A percentile compares a stretch with the other conserved stretches of the same genome.
Evolutionary conservation across 2,329 filamentous ascomycete genomes (phyloP).

Genomic region (Phyllosticta citribraziliensis): DNA sequence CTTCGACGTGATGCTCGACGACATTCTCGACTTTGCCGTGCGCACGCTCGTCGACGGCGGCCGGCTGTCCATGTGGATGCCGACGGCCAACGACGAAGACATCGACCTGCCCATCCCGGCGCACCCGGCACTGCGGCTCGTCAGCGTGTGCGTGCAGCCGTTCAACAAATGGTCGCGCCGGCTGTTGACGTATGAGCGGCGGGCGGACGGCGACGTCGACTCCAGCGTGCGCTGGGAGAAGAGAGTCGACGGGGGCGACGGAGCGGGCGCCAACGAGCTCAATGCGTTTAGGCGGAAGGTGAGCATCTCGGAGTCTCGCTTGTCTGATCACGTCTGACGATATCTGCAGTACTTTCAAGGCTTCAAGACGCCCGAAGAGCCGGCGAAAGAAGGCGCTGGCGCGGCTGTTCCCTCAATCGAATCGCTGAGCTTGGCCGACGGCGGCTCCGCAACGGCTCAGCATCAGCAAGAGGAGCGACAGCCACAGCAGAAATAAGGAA

Average conservation of each 20-base stretch:
- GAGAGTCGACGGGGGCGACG: conserved; percentile 27
- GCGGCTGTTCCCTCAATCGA: background rate
- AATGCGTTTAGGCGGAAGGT: conserved; percentile 56
- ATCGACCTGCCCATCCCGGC: conserved; percentile 66
- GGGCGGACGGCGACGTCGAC: conserved; percentile 35
- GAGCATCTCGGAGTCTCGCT: background rate
- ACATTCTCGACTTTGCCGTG: conserved; percentile 76
- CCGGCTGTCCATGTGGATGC: conserved; percentile 92
- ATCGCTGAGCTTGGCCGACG: background rate
- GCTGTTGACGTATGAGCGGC: conserved; percentile 73
- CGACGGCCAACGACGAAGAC: conserved; percentile 55
- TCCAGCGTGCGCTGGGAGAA: conserved; percentile 13
- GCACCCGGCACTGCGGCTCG: conserved; percentile 64
- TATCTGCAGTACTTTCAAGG: conserved; percentile 27
- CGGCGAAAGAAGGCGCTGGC: background rate
- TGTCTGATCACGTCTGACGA: background rate
- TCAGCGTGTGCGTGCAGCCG: conserved; percentile 69
- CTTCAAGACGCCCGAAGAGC: conserved; percentile 20
- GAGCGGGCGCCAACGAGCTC: conserved; percentile 52
- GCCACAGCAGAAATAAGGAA: background rate
- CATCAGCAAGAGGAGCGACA: background rate
- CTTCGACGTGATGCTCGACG: conserved; percentile 80
- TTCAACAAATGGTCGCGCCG: conserved; percentile 93
- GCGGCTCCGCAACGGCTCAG: background rate
- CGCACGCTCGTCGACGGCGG: conserved; percentile 68